A percentile compares a stretch with the other conserved stretches of the same genome.
Conservation (phyloP, 2,329 filamentous ascomycete genomes). For the Magnaporthiopsis rhizophila region DNA sequence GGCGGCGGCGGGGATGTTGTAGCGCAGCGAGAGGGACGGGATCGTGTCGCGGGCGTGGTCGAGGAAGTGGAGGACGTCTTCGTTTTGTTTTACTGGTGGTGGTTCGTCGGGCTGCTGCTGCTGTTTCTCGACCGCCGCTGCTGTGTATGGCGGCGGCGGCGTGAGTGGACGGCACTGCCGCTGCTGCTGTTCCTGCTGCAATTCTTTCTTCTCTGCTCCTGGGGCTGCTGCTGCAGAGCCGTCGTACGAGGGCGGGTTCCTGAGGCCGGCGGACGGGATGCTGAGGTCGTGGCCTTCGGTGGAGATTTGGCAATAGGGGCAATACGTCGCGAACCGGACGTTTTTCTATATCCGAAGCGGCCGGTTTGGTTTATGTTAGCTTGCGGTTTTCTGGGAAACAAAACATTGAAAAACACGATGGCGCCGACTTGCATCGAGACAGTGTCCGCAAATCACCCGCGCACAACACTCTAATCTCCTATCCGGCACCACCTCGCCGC, state of each 20-base stretch:
- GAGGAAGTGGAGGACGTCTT: conserved; percentile 68
- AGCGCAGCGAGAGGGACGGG: conserved; percentile 60
- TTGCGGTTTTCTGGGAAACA: background rate
- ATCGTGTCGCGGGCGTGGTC: conserved; percentile 62
- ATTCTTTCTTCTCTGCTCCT: background rate
- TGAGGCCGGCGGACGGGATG: conserved; percentile 53
- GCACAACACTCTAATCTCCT: conserved; percentile 61
- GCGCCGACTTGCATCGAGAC: conserved; percentile 46
- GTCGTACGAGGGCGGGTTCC: conserved; percentile 60
- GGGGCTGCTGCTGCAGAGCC: conserved; percentile 23
- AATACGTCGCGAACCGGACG: conserved; percentile 56
- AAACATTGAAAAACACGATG: background rate
- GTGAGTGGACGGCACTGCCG: background rate
- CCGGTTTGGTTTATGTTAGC: background rate
- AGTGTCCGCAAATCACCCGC: conserved; percentile 63
- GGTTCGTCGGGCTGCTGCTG: conserved; percentile 12
- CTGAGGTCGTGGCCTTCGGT: conserved; percentile 38
- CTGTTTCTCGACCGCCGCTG: conserved; percentile 10
- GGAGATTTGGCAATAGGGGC: conserved; percentile 72
- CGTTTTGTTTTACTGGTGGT: conserved; percentile 28
- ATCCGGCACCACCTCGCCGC: conserved; percentile 26
- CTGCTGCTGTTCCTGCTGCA: conserved; percentile 3
- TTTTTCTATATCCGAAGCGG: conserved; percentile 42
- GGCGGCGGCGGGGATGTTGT: conserved; percentile 55
- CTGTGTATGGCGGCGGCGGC: background rate